These are phyloP conservation scores for Harringtonia aguacate DNA, from an alignment of 2,329 filamentous ascomycete species.

Conservation along the genomic window DNA sequence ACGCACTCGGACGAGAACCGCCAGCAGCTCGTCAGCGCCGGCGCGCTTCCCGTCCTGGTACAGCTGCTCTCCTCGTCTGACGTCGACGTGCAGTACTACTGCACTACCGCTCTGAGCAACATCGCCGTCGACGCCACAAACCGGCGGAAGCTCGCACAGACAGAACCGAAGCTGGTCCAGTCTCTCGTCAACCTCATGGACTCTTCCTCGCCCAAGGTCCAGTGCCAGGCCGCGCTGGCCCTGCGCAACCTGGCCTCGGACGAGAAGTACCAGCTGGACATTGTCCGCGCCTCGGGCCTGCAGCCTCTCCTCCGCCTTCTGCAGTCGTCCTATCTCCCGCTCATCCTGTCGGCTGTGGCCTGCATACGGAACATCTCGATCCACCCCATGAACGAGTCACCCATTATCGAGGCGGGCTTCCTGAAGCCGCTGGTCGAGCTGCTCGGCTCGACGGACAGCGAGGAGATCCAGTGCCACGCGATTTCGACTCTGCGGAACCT, in stretches of 20 bases:
- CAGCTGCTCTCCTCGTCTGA: slow-evolving; percentile 87
- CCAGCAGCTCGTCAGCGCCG: slow-evolving; percentile 92
- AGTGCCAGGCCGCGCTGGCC: slow-evolving; percentile 91
- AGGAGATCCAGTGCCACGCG: slow-evolving; percentile 97
- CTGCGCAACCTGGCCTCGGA: slow-evolving; percentile 93
- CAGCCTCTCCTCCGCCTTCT: slow-evolving; percentile 77
- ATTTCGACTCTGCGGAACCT: slow-evolving; percentile 95
- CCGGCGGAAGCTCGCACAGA: slow-evolving; percentile 80
- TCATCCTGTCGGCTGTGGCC: slow-evolving; percentile 92
- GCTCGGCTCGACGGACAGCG: slow-evolving; percentile 89
- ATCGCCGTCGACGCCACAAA: slow-evolving; percentile 93
- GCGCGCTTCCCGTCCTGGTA: slow-evolving; percentile 94
- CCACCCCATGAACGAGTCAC: slow-evolving; percentile 93
- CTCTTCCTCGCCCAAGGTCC: slow-evolving; percentile 91
- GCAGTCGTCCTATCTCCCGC: slow-evolving; percentile 88
- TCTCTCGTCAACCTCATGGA: slow-evolving; percentile 95
- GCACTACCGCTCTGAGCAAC: slow-evolving; percentile 95
- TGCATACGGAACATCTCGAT: slow-evolving; percentile 99
- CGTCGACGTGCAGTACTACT: slow-evolving; percentile 98
- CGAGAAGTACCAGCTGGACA: slow-evolving; percentile 97
- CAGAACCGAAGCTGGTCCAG: slow-evolving; percentile 83
- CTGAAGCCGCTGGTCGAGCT: slow-evolving; percentile 87
- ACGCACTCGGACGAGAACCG: slow-evolving; percentile 95
- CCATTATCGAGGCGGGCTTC: slow-evolving; percentile 96
- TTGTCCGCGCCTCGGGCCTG: slow-evolving; percentile 81